Percentiles rank a stretch among this genome's conserved stretches.
These are phyloP conservation scores for Earliella scabrosa DNA, from an alignment of 1,284 basidiomycete genomes.

Conservation along the genomic window DNA sequence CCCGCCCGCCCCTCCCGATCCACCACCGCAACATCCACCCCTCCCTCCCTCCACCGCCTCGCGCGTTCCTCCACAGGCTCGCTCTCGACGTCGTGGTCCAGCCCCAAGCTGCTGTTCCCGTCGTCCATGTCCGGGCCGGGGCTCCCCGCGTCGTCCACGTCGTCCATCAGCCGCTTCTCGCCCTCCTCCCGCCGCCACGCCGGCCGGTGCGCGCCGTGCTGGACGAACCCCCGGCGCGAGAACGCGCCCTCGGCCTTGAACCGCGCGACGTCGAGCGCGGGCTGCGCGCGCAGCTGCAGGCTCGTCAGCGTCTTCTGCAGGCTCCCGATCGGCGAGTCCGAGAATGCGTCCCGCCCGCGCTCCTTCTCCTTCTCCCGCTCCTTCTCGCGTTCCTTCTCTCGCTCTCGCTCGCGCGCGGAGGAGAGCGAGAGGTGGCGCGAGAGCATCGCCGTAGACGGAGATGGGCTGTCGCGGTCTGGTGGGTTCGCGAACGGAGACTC, in stretches of 20 bases:
- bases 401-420: conserved; percentile 23
- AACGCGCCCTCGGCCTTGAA: conserved; percentile 75
- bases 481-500: conserved; percentile 22
- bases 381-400: conserved; percentile 19
- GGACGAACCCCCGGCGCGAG: conserved; percentile 59
- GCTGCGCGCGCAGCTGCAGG: conserved; percentile 52
- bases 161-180: conserved; percentile 33
- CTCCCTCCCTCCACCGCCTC: conserved; percentile 35
- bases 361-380: conserved; percentile 13
- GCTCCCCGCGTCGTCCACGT: conserved; percentile 18
- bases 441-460: conserved; percentile 28
- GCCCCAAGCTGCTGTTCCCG: conserved; percentile 23
- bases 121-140: conserved; percentile 8
- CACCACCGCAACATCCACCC: conserved; percentile 32
- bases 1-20: conserved; percentile 29
- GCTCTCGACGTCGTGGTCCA: conserved; percentile 13
- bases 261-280: conserved; percentile 52
- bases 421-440: conserved; percentile 45
- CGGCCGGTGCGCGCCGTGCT: conserved; percentile 31
- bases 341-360: conserved; percentile 15
- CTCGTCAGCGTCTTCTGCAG: conserved; percentile 52
- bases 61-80: conserved; percentile 29
- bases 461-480: background rate
- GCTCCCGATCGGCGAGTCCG: conserved; percentile 39
- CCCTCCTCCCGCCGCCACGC: conserved; percentile 32